Evolutionary conservation across 768 basidiomycete species (phyloP), one percentile per base, ranked within the genome.

Genomic region (Tylopilus subfusipes): DNA sequence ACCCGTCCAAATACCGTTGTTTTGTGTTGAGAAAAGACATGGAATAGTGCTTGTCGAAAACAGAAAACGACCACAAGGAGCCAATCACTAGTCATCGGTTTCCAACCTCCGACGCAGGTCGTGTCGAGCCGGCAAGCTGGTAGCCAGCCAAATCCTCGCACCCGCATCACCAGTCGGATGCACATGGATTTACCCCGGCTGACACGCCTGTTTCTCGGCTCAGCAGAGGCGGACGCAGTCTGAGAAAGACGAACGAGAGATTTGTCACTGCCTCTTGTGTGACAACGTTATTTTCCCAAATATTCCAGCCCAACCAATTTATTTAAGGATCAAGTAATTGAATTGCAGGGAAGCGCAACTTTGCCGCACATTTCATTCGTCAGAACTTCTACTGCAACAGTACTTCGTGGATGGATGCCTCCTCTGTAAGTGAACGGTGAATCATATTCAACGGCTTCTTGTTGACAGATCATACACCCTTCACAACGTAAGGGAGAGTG

Each of bases 271-370:
- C 19, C 22, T 44, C 49, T 49, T 52, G 54, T 50, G 55, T 48
- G 60, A 51, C 51, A 55, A 36, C 51, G 29, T 53, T 30, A 44
- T 51, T 43, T 57, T 63, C 50, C 66, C 61, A 58, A 65, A 50
- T 46, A 48, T 33, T 29, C 12, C 19, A 39, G 38, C 56, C 53
- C 48, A 63, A 65, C 56, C 57, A 54, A n/a, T n/a, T n/a, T 50
- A 62, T 57, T 56, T 55, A 52, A 57, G 58, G 59, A 55, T 68
- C 50, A 55, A 53, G 38, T 56, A 58, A 68, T 53, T 52, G 63
- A 56, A 55, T 38, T 36, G 45, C 46, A 46, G 48, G 49, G 64
- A 61, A 54, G 46, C 64, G 39, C 57, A 49, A 58, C 53, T 48
- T 56, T 52, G 39, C 47, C 38, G 42, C 38, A 21, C n/a, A 11